These are phyloP conservation scores for Beauveria sp. DNA, from an alignment of 2,329 filamentous ascomycete genomes.

Conservation along the genomic window DNA sequence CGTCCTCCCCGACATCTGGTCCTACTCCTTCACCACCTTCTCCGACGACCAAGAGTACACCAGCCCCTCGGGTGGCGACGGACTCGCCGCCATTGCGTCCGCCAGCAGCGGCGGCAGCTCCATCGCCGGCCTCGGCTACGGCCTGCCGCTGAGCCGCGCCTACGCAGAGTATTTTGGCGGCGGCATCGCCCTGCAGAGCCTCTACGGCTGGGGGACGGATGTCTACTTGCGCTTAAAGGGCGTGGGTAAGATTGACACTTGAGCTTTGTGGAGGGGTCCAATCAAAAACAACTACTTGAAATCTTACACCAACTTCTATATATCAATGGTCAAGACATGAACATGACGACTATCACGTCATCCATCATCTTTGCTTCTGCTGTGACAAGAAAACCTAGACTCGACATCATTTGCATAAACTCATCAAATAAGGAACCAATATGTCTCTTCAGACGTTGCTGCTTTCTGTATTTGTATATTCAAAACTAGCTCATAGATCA, in stretches of 20 bases:
- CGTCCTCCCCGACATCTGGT: constrained; percentile 83
- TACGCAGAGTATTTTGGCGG: constrained; percentile 99
- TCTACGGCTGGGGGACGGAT: constrained; percentile 84
- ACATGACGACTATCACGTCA: neutral
- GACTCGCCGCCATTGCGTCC: constrained; percentile 66
- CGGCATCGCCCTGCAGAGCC: constrained; percentile 86
- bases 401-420: neutral
- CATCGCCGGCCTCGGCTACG: constrained; percentile 90
- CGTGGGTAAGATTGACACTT: constrained; percentile 44
- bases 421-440: too few species aligned
- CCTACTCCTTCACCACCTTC: constrained; percentile 96
- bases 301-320: neutral
- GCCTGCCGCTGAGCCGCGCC: constrained; percentile 78
- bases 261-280: neutral
- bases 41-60: constrained; percentile 47
- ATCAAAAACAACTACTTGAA: neutral
- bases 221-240: constrained; percentile 60
- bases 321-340: neutral
- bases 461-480: neutral
- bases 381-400: neutral
- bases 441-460: neutral
- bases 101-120: constrained; percentile 68
- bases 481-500: neutral
- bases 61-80: constrained; percentile 36
- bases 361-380: neutral